Base-by-base conservation (phyloP, 345 rosid species). In the Eucalyptus regnans region DNA sequence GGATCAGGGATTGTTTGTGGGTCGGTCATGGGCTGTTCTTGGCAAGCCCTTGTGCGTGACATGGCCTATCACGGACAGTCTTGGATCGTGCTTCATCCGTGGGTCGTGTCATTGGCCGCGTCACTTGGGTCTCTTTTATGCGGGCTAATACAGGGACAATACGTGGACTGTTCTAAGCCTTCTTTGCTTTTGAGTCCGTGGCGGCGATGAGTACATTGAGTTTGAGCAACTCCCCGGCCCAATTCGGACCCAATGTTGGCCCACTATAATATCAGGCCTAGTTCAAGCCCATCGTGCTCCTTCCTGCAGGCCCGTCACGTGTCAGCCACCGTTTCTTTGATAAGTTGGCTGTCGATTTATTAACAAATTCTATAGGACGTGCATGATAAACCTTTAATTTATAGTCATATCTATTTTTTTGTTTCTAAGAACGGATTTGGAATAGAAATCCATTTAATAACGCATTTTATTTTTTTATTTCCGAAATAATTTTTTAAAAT, bases 341-440 rank as follows among this genome's bases (percentile, higher is more conserved):
- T 17, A 7, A 52, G 58, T 52, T 18, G 58, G 23, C 2, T 52
- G 8, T 52, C 9, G 1, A 4, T 10, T 52, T 52, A 52, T 52
- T 0, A 18, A 52, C 23, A 52, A 52, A 52, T 52, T 52, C 58
- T 1, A 8, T 3, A 52, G 25, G 58, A 52, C 25, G 4, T 0
- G 10, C 1, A 52, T 3, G 2, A 18, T 52, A 52, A 52, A 4
- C 56, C 23, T 1, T 52, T 52, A 52, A 52, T 52, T 1, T 1
- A 52, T 7, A 52, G 4, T 52, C 0, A 3, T 52, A 52, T 1
- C 2, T 18, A 7, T 51, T 51, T 51, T 52, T 52, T 52, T 18
- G 9, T 52, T 52, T 0, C 25, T 0, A 18, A 7, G 0, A 18
- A 52, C 25, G 1, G 2, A 52, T 52, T 52, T 3, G 23, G 0